phyloP scores from a whole-genome alignment of 2,329 filamentous ascomycete genomes.

The Penicillium sp. region DNA sequence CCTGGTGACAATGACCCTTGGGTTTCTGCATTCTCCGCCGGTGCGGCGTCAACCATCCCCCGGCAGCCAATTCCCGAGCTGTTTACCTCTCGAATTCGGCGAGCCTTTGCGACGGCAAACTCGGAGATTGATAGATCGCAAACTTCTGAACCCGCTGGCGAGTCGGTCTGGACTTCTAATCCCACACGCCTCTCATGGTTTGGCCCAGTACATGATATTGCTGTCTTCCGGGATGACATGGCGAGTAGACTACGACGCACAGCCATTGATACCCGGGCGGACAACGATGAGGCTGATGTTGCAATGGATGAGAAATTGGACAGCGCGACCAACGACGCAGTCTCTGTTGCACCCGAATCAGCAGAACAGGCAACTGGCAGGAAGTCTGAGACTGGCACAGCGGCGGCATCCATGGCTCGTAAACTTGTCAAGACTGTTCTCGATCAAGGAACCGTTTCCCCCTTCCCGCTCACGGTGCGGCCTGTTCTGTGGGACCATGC shows the following conservation, averaged over 20 bases:
- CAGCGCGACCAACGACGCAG: constrained; percentile 10
- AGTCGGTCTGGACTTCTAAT: constrained; percentile 83
- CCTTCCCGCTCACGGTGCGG: constrained; percentile 71
- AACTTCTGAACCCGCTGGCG: constrained; percentile 54
- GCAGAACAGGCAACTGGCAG: constrained; percentile 14
- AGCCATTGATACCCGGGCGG: constrained; percentile 61
- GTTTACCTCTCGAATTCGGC: constrained; percentile 80
- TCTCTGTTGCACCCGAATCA: constrained; percentile 31
- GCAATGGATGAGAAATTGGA: constrained; percentile 26
- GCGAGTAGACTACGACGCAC: constrained; percentile 70
- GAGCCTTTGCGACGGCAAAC: constrained; percentile 74
- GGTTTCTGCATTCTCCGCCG: constrained; percentile 68
- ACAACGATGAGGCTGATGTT: constrained; percentile 18
- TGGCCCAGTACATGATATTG: constrained; percentile 79
- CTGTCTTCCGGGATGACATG: constrained; percentile 82
- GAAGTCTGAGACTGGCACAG: constrained; percentile 20
- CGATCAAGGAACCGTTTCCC: constrained; percentile 81
- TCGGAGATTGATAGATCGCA: constrained; percentile 55
- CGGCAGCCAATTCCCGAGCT: constrained; percentile 65
- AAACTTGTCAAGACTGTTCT: constrained; percentile 86
- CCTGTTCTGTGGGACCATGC: constrained; percentile 90
- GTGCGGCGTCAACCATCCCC: constrained; percentile 44
- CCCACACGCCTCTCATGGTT: constrained; percentile 78
- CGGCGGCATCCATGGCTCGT: constrained; percentile 50
- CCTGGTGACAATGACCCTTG: constrained; percentile 98